Conservation (phyloP, 2,329 filamentous ascomycete genomes). For the Penicillium sclerotiorum region DNA sequence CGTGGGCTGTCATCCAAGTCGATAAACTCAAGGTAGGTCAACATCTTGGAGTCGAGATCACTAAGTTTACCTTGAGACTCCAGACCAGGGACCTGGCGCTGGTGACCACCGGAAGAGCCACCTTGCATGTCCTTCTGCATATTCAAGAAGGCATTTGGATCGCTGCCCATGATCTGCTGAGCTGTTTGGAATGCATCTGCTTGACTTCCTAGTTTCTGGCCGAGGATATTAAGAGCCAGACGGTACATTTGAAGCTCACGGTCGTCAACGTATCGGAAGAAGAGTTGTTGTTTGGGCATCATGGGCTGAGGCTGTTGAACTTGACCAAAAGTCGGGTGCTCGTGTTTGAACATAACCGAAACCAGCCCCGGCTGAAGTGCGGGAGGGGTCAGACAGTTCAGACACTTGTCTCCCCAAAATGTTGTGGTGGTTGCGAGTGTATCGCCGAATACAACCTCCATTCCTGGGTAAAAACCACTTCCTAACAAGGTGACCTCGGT, state of each 20-base stretch:
- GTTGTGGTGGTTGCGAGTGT: constrained; percentile 70
- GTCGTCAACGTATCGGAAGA: constrained; percentile 69
- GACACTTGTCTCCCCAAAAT: constrained; percentile 77
- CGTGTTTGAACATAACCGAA: constrained; percentile 67
- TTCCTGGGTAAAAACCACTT: constrained; percentile 73
- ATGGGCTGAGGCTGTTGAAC: constrained; percentile 46
- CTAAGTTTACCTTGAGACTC: constrained; percentile 46
- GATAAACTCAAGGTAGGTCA: constrained; percentile 76
- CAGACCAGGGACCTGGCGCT: constrained; percentile 48
- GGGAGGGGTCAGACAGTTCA: constrained; percentile 77
- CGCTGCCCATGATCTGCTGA: constrained; percentile 51
- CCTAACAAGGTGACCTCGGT: constrained; percentile 86
- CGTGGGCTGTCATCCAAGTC: constrained; percentile 75
- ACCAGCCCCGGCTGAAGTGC: constrained; percentile 69
- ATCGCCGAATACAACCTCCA: constrained; percentile 85
- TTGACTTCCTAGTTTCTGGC: constrained; percentile 50
- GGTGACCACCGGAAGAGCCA: constrained; percentile 45
- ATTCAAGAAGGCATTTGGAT: constrained; percentile 52
- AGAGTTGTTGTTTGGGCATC: constrained; percentile 53
- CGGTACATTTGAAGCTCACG: constrained; percentile 52
- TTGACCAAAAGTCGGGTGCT: constrained; percentile 52
- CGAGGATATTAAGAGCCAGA: constrained; percentile 47
- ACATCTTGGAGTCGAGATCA: constrained; percentile 68
- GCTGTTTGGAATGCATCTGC: constrained; percentile 52
- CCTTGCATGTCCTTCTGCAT: constrained; percentile 46